Percentiles rank a stretch among this genome's conserved stretches.
Evolutionary conservation across 768 basidiomycete genomes (phyloP).

Genomic region (Gyrodon lividus): DNA sequence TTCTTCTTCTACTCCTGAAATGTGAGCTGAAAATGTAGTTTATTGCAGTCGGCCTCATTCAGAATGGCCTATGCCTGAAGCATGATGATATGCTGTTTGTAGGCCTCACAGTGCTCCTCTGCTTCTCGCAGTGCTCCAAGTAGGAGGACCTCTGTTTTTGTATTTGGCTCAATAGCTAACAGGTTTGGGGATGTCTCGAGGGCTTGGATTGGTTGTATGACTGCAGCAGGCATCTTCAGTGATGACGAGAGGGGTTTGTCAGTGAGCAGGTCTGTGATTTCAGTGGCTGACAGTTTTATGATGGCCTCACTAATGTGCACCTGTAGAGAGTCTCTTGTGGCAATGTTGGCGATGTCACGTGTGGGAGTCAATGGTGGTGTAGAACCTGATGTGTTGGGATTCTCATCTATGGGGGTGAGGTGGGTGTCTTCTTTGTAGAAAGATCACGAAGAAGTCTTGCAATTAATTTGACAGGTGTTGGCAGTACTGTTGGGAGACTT

Average conservation of each 20-base stretch:
- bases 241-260: background rate
- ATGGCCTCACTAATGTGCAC: background rate
- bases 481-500: background rate
- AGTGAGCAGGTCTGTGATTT: background rate
- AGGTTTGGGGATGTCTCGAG: background rate
- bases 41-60: constrained; percentile 6
- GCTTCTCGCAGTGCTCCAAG: background rate
- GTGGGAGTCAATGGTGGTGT: background rate
- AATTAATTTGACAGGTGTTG: constrained; percentile 1
- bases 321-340: background rate
- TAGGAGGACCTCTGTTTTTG: background rate
- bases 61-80: constrained; percentile 5
- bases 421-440: background rate
- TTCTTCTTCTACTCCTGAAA: constrained; percentile 1
- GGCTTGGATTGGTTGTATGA: background rate
- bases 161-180: background rate
- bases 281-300: background rate
- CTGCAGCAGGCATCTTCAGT: background rate
- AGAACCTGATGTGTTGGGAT: background rate
- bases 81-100: background rate
- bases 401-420: background rate
- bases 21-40: constrained; percentile 1
- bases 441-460: background rate
- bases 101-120: background rate
- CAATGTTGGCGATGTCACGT: background rate